Conservation (phyloP, 225 moss, liverwort and hornwort genomes). For the Bryum argenteum region DNA sequence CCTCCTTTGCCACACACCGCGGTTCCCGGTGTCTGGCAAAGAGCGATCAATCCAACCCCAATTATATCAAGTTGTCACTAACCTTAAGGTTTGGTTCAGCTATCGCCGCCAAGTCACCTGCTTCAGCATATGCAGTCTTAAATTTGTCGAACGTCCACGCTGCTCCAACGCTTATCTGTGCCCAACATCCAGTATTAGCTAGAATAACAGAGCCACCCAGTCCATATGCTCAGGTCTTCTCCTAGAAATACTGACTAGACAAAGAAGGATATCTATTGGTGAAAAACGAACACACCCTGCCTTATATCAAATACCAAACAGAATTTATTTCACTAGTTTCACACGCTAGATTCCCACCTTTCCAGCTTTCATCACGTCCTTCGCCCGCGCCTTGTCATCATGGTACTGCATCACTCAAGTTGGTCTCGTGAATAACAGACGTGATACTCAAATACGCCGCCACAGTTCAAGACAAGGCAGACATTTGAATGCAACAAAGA, state of each 20-base stretch:
- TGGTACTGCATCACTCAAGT: constrained; percentile 70
- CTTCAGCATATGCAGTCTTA: constrained; percentile 99
- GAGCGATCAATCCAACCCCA: constrained; percentile 66
- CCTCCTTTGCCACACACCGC: constrained; percentile 61
- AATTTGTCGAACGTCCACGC: constrained; percentile 97
- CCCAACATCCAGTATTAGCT: constrained; percentile 22
- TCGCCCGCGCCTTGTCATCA: constrained; percentile 86
- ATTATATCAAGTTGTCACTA: constrained; percentile 78
- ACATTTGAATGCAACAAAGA: not conserved
- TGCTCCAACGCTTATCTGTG: constrained; percentile 82
- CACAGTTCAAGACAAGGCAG: not conserved
- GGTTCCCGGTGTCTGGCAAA: constrained; percentile 42
- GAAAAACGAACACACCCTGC: not conserved
- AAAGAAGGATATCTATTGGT: not conserved
- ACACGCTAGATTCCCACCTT: constrained; percentile 58
- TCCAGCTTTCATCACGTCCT: constrained; percentile 96
- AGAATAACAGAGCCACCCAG: not conserved
- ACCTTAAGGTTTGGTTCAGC: constrained; percentile 99
- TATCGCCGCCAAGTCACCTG: constrained; percentile 99
- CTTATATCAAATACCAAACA: not conserved
- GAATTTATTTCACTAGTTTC: not conserved
- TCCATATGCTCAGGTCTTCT: not conserved
- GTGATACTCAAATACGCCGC: not conserved
- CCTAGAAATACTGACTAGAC: not conserved
- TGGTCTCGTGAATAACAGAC: not conserved